Percentiles rank a stretch among this genome's conserved stretches.
These are phyloP conservation scores for Xerocomellus amylosporus DNA, from an alignment of 768 basidiomycete species.

Conservation along the genomic window DNA sequence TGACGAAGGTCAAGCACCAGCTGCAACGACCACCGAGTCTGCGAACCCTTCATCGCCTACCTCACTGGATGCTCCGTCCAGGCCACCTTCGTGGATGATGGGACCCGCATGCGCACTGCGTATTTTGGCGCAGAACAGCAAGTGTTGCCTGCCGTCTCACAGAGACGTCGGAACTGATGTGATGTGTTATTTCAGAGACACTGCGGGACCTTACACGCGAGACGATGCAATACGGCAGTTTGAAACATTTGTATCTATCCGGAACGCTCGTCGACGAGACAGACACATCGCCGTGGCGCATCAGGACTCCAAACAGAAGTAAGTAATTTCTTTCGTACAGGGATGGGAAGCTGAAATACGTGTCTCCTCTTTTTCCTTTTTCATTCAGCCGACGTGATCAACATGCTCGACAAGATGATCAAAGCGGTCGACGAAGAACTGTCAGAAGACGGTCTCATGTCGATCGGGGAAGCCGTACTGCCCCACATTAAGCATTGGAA, in stretches of 20 bases:
- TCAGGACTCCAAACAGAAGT: constrained; percentile 23
- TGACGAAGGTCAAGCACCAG: background rate
- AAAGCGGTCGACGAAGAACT: constrained; percentile 16
- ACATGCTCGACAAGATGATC: constrained; percentile 22
- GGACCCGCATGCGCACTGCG: constrained; percentile 26
- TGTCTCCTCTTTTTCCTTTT: background rate
- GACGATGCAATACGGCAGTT: constrained; percentile 9
- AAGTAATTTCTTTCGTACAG: background rate
- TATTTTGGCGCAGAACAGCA: constrained; percentile 15
- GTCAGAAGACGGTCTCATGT: constrained; percentile 16
- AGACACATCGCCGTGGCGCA: constrained; percentile 15
- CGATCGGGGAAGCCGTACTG: constrained; percentile 15
- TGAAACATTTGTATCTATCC: constrained; percentile 20
- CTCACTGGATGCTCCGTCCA: background rate
- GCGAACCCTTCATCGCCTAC: background rate
- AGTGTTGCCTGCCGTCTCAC: background rate
- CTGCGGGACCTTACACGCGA: constrained; percentile 4
- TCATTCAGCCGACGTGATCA: constrained; percentile 12
- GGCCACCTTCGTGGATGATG: constrained; percentile 21
- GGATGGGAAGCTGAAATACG: background rate
- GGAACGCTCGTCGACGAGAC: constrained; percentile 11
- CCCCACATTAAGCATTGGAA: constrained; percentile 23
- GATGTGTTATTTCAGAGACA: background rate
- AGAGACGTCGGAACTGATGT: background rate
- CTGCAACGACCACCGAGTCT: background rate